Percentiles rank a stretch among this genome's conserved stretches.
These are phyloP conservation scores for Polychaeton citri DNA, from an alignment of 2,329 filamentous ascomycete genomes.

Conservation along the genomic window DNA sequence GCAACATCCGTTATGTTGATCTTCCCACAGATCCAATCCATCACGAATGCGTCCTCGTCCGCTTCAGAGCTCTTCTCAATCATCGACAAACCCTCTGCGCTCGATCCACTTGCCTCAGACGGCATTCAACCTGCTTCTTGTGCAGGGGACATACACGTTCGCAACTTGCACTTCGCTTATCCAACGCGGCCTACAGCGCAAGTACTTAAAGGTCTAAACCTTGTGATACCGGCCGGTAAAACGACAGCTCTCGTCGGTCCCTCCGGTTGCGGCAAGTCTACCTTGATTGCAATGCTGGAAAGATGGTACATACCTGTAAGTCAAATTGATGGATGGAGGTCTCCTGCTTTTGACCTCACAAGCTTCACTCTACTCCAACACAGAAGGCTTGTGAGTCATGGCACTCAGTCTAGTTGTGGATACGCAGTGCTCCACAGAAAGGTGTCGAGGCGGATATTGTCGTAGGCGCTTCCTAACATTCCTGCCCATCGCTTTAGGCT, in stretches of 20 bases:
- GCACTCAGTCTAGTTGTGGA: too few relatives aligned
- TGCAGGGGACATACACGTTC: slow-evolving; percentile 43
- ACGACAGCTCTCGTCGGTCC: slow-evolving; percentile 32
- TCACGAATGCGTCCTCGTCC: slow-evolving; percentile 30
- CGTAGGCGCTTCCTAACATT: neutral
- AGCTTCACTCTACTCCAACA: too few relatives aligned
- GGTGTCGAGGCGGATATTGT: too few relatives aligned
- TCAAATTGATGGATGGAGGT: too few relatives aligned
- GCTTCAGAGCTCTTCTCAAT: slow-evolving; percentile 28
- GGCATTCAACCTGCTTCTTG: slow-evolving; percentile 13
- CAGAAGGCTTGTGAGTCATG: too few relatives aligned
- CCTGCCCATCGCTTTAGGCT: too few relatives aligned
- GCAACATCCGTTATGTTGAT: slow-evolving; percentile 21
- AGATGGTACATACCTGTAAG: slow-evolving; percentile 22
- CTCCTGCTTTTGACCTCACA: too few relatives aligned
- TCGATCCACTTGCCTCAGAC: slow-evolving; percentile 23
- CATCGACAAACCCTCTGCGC: slow-evolving; percentile 26
- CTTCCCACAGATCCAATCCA: slow-evolving; percentile 14
- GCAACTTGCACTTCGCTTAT: slow-evolving; percentile 59
- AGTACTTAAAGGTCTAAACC: slow-evolving; percentile 23
- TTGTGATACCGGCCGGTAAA: slow-evolving; percentile 27
- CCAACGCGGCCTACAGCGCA: slow-evolving; percentile 32
- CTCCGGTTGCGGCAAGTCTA: slow-evolving; percentile 26
- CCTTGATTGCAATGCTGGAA: slow-evolving; percentile 22
- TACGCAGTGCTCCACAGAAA: too few relatives aligned